phyloP scores from a whole-genome alignment of 768 basidiomycete genomes.

The Lactifluus hygrophoroides region DNA sequence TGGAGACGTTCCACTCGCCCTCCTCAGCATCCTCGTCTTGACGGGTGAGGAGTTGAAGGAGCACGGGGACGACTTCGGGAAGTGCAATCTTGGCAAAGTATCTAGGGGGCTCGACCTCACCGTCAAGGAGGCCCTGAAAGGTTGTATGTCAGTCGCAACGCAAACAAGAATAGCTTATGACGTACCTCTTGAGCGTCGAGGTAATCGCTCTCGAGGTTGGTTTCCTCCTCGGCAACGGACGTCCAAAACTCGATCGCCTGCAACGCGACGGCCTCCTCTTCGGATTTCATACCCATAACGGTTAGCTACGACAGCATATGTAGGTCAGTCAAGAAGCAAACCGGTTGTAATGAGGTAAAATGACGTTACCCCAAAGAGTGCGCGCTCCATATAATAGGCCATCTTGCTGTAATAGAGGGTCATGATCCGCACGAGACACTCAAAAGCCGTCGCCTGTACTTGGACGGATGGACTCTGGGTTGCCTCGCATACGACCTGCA shows the following conservation, averaged over 20 bases:
- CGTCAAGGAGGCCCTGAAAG: slow-evolving; percentile 76
- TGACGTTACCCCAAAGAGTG: slow-evolving; percentile 84
- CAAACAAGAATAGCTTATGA: not conserved
- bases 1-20: slow-evolving; percentile 97
- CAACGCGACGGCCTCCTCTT: slow-evolving; percentile 82
- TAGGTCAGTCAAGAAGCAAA: slow-evolving; percentile 5
- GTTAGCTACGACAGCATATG: slow-evolving; percentile 65
- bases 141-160: no score
- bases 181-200: slow-evolving; percentile 85
- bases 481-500: slow-evolving; percentile 99
- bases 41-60: slow-evolving; percentile 77
- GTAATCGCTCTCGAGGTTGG: slow-evolving; percentile 55
- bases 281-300: slow-evolving; percentile 94
- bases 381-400: slow-evolving; percentile 99
- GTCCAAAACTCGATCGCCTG: slow-evolving; percentile 99
- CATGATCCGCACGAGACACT: slow-evolving; percentile 95
- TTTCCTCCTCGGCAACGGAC: slow-evolving; percentile 96
- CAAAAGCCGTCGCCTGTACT: slow-evolving; percentile 95
- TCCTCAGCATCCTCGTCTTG: slow-evolving; percentile 98
- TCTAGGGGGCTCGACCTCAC: slow-evolving; percentile 74
- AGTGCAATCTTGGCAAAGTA: slow-evolving; percentile 93
- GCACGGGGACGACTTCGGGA: slow-evolving; percentile 89
- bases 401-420: slow-evolving; percentile 98
- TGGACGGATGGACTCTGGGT: slow-evolving; percentile 73
- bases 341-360: slow-evolving; percentile 1